phyloP scores from a whole-genome alignment of 495 filamentous ascomycete genomes.

The Penicillium pancosmium region DNA sequence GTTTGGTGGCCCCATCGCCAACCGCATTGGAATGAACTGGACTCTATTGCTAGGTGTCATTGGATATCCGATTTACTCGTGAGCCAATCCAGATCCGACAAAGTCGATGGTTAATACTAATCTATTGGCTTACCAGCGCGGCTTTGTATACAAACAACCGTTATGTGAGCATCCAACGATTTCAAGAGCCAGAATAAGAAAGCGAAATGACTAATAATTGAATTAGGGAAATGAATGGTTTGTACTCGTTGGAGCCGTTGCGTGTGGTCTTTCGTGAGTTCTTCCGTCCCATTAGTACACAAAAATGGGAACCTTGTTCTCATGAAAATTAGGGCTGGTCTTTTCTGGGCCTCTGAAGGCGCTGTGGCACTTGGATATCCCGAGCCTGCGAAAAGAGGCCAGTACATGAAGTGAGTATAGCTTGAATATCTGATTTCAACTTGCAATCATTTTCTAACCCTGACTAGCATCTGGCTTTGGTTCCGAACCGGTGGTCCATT shows the following conservation, averaged over 20 bases:
- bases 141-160: conserved; percentile 69
- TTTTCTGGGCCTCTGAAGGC: conserved; percentile 68
- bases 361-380: conserved; percentile 67
- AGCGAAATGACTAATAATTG: conserved; percentile 5
- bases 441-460: not conserved
- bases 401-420: conserved; percentile 46
- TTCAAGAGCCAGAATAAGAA: not conserved
- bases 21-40: conserved; percentile 62
- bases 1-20: conserved; percentile 55
- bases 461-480: conserved; percentile 57
- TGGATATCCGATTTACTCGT: conserved; percentile 44
- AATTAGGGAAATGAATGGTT: conserved; percentile 60
- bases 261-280: conserved; percentile 60
- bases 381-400: conserved; percentile 59
- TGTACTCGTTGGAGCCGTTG: conserved; percentile 62
- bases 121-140: conserved; percentile 31
- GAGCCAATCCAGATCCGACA: not conserved
- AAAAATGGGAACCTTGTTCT: not conserved
- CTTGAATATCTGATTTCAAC: not conserved
- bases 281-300: not conserved
- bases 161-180: conserved; percentile 35
- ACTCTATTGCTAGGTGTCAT: conserved; percentile 60
- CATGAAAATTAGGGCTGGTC: conserved; percentile 46
- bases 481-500: conserved; percentile 61
- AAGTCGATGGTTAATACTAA: conserved; percentile 34